Conservation (phyloP, 306 rosid species). For the Cicer chorassanicum region DNA sequence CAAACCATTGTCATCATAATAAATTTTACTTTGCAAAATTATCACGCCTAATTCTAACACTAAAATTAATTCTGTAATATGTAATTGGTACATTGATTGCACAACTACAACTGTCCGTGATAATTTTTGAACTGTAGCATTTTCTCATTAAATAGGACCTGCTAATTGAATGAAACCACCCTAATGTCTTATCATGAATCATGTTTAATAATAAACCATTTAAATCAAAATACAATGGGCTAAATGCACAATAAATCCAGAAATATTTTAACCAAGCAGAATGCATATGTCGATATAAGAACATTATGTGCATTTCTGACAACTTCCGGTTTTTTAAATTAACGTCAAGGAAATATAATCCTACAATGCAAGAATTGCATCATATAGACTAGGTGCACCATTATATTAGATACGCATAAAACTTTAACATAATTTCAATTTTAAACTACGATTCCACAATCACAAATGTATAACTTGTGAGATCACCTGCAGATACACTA, state of each 20-base stretch:
- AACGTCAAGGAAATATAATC: constrained; percentile 21
- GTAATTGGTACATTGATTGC: constrained; percentile 35
- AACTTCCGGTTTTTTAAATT: constrained; percentile 4
- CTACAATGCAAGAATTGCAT: background rate
- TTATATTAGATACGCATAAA: constrained; percentile 5
- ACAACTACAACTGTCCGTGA: constrained; percentile 17
- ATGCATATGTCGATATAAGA: constrained; percentile 1
- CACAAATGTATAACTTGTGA: constrained; percentile 4
- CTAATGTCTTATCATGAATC: background rate
- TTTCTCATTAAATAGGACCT: background rate
- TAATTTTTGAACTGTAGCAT: background rate
- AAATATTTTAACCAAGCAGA: background rate
- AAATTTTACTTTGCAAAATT: constrained; percentile 7
- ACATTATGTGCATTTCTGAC: background rate
- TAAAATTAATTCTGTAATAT: background rate
- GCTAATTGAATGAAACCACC: background rate
- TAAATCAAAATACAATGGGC: background rate
- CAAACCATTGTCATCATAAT: constrained; percentile 14
- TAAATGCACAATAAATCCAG: background rate
- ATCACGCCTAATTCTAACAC: constrained; percentile 10
- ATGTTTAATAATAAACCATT: background rate
- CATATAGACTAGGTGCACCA: constrained; percentile 2
- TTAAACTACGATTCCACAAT: background rate
- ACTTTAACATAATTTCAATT: constrained; percentile 20
- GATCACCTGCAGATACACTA: background rate